phyloP scores from a whole-genome alignment of 2,329 filamentous ascomycete genomes.

The Hyphodiscus sp. region DNA sequence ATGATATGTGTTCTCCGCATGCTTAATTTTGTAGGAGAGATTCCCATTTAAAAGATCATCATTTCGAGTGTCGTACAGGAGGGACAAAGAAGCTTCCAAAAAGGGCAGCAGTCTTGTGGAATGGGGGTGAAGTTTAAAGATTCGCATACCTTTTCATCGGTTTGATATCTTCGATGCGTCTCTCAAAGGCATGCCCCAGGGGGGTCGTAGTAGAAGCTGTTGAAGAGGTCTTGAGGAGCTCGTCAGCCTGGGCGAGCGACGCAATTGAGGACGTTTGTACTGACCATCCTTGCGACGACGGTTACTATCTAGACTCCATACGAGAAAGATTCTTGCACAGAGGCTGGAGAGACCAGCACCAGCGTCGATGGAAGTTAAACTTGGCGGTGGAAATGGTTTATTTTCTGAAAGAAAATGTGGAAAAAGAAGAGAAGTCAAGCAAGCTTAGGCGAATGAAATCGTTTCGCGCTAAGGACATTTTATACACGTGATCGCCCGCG shows the following conservation, averaged over 20 bases:
- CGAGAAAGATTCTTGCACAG: constrained; percentile 5
- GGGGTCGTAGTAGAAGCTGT: constrained; percentile 62
- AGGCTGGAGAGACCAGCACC: constrained; percentile 28
- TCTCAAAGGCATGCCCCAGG: constrained; percentile 55
- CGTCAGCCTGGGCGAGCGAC: constrained; percentile 8
- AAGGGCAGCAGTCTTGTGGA: background rate
- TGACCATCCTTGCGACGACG: constrained; percentile 26
- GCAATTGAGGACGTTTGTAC: constrained; percentile 2
- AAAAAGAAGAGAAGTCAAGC: background rate
- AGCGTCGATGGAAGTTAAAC: constrained; percentile 2
- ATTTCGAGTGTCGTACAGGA: constrained; percentile 36
- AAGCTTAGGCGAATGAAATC: background rate
- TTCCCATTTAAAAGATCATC: constrained; percentile 97
- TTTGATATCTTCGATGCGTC: constrained; percentile 76
- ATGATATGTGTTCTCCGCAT: constrained; percentile 89
- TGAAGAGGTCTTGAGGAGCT: constrained; percentile 25
- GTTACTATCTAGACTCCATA: constrained; percentile 19
- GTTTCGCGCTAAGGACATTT: background rate
- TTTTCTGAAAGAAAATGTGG: constrained; percentile 4
- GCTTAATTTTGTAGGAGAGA: constrained; percentile 86
- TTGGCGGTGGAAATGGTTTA: background rate
- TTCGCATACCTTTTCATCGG: constrained; percentile 76
- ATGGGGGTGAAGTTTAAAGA: constrained; percentile 4
- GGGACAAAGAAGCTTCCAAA: constrained; percentile 1
- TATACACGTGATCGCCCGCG: background rate